Evolutionary conservation across 305 asterid genomes (phyloP).

Genomic region (Euphrasia arctica): DNA sequence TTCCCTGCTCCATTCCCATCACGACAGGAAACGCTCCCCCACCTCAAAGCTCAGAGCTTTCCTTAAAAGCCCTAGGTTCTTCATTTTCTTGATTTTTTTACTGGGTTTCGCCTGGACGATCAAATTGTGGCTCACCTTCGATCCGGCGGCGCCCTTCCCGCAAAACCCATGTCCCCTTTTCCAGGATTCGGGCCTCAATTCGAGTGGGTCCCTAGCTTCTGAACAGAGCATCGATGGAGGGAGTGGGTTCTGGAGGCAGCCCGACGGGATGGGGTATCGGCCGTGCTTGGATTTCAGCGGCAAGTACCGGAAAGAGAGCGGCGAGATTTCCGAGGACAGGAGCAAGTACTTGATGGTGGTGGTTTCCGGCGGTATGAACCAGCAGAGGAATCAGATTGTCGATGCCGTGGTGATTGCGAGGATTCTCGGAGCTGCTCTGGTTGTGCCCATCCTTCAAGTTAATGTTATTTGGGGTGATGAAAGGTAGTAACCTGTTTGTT

Average conservation of each 20-base stretch:
- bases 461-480: constrained; percentile 97
- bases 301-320: constrained; percentile 42
- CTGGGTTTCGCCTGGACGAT: constrained; percentile 39
- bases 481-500: constrained; percentile 45
- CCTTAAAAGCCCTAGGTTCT: constrained; percentile 42
- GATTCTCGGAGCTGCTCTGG: constrained; percentile 72
- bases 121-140: constrained; percentile 42
- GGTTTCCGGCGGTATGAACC: constrained; percentile 94
- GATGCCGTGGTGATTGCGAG: constrained; percentile 51
- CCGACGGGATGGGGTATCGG: constrained; percentile 79
- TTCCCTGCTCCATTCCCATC: constrained; percentile 37
- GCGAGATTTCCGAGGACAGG: constrained; percentile 55
- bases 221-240: constrained; percentile 5
- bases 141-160: constrained; percentile 38
- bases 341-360: constrained; percentile 71
- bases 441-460: constrained; percentile 82
- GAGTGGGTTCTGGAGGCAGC: constrained; percentile 46
- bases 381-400: constrained; percentile 75
- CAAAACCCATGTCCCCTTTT: constrained; percentile 47
- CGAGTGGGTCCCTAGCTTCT: constrained; percentile 35
- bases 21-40: constrained; percentile 36
- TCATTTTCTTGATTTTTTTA: constrained; percentile 41
- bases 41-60: constrained; percentile 32
- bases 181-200: constrained; percentile 26
- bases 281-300: constrained; percentile 77